Conservation (phyloP, 768 basidiomycete genomes). For the Boletus huronensis region DNA sequence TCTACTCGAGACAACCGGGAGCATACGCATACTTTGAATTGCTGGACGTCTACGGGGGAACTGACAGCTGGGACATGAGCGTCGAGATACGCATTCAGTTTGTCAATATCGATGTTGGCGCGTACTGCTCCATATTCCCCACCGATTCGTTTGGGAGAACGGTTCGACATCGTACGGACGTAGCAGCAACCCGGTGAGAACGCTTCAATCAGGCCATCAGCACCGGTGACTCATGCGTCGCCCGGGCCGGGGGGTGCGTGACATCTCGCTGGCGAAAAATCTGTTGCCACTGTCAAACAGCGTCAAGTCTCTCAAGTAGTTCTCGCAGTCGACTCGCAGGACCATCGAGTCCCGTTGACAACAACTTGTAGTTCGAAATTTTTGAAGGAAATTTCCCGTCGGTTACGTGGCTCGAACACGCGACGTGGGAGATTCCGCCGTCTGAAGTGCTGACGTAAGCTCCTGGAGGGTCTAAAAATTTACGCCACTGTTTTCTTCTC, state of each 20-base stretch:
- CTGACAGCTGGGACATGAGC: slow-evolving; percentile 51
- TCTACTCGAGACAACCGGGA: neutral
- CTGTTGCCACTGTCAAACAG: neutral
- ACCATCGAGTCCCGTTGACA: neutral
- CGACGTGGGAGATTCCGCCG: slow-evolving; percentile 5
- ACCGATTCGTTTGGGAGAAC: slow-evolving; percentile 50
- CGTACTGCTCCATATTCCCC: slow-evolving; percentile 75
- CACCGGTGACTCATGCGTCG: neutral
- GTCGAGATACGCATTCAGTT: slow-evolving; percentile 64
- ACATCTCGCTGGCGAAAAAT: neutral
- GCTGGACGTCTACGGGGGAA: slow-evolving; percentile 75
- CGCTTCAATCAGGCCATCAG: too few species aligned
- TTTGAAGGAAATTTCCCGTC: neutral
- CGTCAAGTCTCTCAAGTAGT: neutral
- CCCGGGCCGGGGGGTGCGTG: neutral
- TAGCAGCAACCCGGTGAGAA: neutral
- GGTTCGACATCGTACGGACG: slow-evolving; percentile 20
- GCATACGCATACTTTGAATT: slow-evolving; percentile 85
- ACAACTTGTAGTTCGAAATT: neutral
- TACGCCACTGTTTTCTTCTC: slow-evolving; percentile 32
- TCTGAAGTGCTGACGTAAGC: slow-evolving; percentile 23
- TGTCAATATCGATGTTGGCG: slow-evolving; percentile 61
- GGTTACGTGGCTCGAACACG: slow-evolving; percentile 2
- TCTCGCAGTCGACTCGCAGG: too few species aligned
- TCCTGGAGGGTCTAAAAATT: slow-evolving; percentile 42